phyloP scores from a whole-genome alignment of 345 rosid species.

The Salix viminalis region DNA sequence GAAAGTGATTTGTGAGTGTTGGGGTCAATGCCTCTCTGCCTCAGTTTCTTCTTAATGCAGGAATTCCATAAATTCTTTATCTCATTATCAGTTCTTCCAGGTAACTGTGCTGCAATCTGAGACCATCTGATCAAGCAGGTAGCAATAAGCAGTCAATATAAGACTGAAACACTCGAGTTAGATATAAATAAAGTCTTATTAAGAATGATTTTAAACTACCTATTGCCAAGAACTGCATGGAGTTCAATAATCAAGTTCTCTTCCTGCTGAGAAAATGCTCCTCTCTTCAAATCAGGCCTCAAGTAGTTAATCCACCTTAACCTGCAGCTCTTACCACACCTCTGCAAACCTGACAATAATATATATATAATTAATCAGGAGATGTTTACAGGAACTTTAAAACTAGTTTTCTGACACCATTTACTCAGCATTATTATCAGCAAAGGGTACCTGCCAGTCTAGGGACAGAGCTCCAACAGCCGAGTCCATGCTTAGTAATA shows the following conservation, averaged over 20 bases:
- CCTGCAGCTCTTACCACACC: constrained; percentile 84
- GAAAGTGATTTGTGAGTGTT: constrained; percentile 36
- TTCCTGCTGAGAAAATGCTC: constrained; percentile 73
- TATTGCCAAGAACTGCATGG: constrained; percentile 67
- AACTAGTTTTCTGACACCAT: neutral
- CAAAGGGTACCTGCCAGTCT: constrained; percentile 54
- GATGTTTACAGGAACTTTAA: neutral
- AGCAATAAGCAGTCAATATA: neutral
- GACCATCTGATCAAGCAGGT: constrained; percentile 20
- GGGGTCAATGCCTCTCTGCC: constrained; percentile 30
- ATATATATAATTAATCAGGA: neutral
- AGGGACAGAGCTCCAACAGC: constrained; percentile 91
- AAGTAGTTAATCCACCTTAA: constrained; percentile 80
- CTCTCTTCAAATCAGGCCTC: constrained; percentile 88
- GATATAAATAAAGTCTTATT: neutral
- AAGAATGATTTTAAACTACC: constrained; percentile 24
- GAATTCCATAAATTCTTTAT: constrained; percentile 33
- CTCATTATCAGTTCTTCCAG: constrained; percentile 30
- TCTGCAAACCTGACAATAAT: constrained; percentile 49
- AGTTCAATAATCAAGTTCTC: constrained; percentile 74
- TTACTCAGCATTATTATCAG: neutral
- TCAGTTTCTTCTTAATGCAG: constrained; percentile 28
- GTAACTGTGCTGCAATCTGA: constrained; percentile 29
- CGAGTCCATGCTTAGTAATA: constrained; percentile 67
- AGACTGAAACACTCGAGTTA: neutral